Base-by-base conservation (phyloP, 352 stramenopile species). In the Pelagophyceae sp. region DNA sequence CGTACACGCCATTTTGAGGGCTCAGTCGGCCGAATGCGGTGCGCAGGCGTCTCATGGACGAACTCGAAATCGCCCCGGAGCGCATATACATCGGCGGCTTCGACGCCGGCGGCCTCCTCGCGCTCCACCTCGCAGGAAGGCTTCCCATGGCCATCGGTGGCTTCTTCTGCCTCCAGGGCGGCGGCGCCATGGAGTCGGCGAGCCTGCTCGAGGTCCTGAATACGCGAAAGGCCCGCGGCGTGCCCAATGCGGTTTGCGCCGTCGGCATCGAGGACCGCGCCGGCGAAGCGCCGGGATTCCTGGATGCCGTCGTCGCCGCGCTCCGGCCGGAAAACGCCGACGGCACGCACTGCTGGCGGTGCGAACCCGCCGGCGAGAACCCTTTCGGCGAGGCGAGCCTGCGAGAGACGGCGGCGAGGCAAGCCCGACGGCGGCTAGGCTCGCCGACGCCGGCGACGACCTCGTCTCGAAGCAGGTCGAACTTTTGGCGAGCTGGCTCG, bases 71-170 rank as follows among this genome's bases (percentile, higher is more conserved):
- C 67, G 15, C 31, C 33, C 2, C 67, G 67, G 67, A 50, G 35
- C 33, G 67, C 67, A 37, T 74, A 33, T 74, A 60, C 38, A 37
- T 74, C 5, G 67, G 33, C 35, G 67, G 67, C 33, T 74, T 74
- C n/a, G 67, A 58, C 35, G 35, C 5, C 35, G 67, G 67, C 31
- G 67, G 67, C 35, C 35, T 25, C 2, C 17, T 58, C 35, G 67
- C 35, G 67, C n/a, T 74, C 15, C 35, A 32, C 35, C 35, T 74
- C 1, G 33, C 35, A 19, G 23, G 15, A 23, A 31, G 27, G 67
- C 31, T 51, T 15, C 17, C 19, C 35, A 20, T 74, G 17, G 11
- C 35, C 27, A 50, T 74, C 67, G 67, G 67, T 19, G 67, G 67
- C n/a, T 74, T 38, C 67, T 50, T 74, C 27, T 50, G 33, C 6